Evolutionary conservation across 2,329 filamentous ascomycete genomes (phyloP).

Genomic region (Plenodomus lindquistii): DNA sequence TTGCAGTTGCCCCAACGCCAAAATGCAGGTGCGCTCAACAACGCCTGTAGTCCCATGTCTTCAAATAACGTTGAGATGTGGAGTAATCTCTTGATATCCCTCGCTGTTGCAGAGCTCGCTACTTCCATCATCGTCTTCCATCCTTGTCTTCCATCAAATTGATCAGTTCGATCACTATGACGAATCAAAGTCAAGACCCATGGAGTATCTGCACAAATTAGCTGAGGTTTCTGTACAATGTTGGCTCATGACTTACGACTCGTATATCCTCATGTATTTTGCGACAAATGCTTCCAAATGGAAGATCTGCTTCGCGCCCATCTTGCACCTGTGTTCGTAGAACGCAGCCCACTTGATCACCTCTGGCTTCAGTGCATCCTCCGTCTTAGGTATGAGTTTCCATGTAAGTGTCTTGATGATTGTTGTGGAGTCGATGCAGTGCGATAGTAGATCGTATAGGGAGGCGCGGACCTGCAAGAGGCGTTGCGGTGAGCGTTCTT

Average conservation of each 20-base stretch:
- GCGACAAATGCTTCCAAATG: slow-evolving; percentile 98
- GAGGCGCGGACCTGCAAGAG: slow-evolving; percentile 88
- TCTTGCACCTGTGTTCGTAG: slow-evolving; percentile 92
- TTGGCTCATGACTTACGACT: slow-evolving; percentile 66
- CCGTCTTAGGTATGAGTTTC: slow-evolving; percentile 83
- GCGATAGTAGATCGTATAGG: slow-evolving; percentile 94
- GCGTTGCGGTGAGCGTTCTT: slow-evolving; percentile 86
- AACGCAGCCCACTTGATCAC: slow-evolving; percentile 96
- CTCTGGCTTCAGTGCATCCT: slow-evolving; percentile 87
- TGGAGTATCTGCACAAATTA: slow-evolving; percentile 55
- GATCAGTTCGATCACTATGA: slow-evolving; percentile 3
- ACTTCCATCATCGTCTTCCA: not conserved
- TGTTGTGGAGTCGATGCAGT: slow-evolving; percentile 94
- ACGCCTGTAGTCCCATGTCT: not conserved
- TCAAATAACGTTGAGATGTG: not conserved
- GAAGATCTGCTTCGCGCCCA: slow-evolving; percentile 94
- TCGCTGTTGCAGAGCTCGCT: not conserved
- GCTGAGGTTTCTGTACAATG: not conserved
- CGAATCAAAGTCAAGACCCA: slow-evolving; percentile 67
- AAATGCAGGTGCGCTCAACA: not conserved
- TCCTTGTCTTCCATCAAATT: not conserved
- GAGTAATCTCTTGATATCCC: not conserved
- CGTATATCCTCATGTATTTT: slow-evolving; percentile 95
- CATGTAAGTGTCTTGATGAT: slow-evolving; percentile 95
- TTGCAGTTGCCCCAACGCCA: not conserved